Percentiles rank a stretch among this genome's conserved stretches.
Conservation (phyloP, 1,139 yeast genomes). For the Zygoascus hellenicus region DNA sequence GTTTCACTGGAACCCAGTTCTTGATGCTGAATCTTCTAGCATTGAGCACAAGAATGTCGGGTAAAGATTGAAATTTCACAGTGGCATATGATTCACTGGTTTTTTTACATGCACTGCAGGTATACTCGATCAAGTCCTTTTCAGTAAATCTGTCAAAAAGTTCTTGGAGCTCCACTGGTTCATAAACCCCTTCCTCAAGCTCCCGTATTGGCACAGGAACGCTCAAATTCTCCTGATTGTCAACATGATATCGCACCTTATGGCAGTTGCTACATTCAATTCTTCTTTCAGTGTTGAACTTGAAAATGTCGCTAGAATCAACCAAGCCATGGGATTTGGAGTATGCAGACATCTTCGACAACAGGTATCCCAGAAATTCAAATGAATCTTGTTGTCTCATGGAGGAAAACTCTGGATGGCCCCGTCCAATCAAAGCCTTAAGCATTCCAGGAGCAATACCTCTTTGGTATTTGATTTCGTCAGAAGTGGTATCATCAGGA, state of each 20-base stretch:
- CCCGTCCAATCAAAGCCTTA: constrained; percentile 68
- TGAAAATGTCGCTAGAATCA: constrained; percentile 54
- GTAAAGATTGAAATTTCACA: constrained; percentile 55
- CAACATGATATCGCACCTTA: constrained; percentile 52
- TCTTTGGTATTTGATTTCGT: constrained; percentile 48
- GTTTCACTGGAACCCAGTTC: constrained; percentile 87
- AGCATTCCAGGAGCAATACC: constrained; percentile 77
- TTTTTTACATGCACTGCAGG: constrained; percentile 54
- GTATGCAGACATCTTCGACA: constrained; percentile 44
- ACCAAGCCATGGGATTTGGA: constrained; percentile 10
- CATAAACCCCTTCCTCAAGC: constrained; percentile 46
- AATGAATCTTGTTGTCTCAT: constrained; percentile 93
- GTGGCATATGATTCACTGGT: constrained; percentile 41
- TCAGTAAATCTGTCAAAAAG: constrained; percentile 45
- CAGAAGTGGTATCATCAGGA: constrained; percentile 37
- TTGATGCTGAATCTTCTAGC: constrained; percentile 76
- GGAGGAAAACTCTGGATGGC: constrained; percentile 76
- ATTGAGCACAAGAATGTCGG: constrained; percentile 63
- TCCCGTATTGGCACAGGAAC: constrained; percentile 50
- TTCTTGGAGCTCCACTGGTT: constrained; percentile 48
- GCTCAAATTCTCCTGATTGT: constrained; percentile 63
- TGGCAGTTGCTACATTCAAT: constrained; percentile 58
- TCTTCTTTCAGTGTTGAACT: constrained; percentile 60
- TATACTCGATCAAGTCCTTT: constrained; percentile 50
- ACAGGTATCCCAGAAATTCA: constrained; percentile 70